phyloP scores from a whole-genome alignment of 169 alveolate species.

The Eimeria acervulina region DNA sequence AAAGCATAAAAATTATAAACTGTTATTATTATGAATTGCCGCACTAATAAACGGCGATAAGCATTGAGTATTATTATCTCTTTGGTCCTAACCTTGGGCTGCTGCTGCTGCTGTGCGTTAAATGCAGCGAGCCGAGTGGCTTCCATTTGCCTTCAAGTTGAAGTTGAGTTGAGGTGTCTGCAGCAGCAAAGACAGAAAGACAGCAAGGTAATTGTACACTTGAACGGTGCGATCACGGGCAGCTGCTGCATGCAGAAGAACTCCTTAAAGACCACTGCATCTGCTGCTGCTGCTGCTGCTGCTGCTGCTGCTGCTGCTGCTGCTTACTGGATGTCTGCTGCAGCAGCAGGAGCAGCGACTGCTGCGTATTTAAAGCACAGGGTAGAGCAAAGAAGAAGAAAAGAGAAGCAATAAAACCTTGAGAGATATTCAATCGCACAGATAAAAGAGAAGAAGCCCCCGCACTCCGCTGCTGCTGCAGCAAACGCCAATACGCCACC shows the following conservation, averaged over 20 bases:
- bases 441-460: background rate
- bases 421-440: background rate
- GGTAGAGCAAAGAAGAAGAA: conserved; percentile 36
- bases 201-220: no score
- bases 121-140: no score
- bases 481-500: conserved; percentile 7
- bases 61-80: no score
- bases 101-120: no score
- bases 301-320: background rate
- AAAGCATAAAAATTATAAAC: no score
- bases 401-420: background rate
- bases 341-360: conserved; percentile 10
- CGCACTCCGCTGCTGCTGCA: background rate
- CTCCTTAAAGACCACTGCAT: background rate
- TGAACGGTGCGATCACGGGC: no score
- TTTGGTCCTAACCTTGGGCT: no score
- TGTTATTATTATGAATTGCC: no score
- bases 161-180: no score
- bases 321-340: background rate
- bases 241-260: background rate
- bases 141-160: no score
- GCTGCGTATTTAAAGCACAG: background rate
- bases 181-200: no score
- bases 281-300: background rate
- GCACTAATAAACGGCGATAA: no score